Base-by-base conservation (phyloP, 1,284 basidiomycete genomes). In the Violaceomyces palustris region DNA sequence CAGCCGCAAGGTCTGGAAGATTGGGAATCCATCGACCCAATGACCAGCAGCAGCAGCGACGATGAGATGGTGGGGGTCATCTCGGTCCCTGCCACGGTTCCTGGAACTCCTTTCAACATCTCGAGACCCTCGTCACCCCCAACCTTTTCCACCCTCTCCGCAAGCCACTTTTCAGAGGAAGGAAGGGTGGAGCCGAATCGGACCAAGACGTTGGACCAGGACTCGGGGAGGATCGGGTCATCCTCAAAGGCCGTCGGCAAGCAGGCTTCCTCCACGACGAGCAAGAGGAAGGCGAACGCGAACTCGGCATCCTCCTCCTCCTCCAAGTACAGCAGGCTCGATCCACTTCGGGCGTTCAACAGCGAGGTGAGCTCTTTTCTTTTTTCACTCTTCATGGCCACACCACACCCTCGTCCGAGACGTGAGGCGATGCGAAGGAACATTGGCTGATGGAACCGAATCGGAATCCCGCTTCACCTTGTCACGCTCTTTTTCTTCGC, bases 281-380 rank as follows among this genome's bases (percentile, higher is more conserved):
- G 17, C 28, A 30, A 7, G n/a, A 36, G 34, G 24, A 26, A 4
- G 11, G 8, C 29, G 23, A 25, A 9, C 48, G 43, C 44, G 38
- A 47, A 21, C 49, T 48, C 2, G 46, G 49, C 42, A 35, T 25
- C 39, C 17, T 36, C 41, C 15, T 35, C 38, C 25, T 35, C 42
- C n/a, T 36, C 30, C 12, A 32, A 22, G 19, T 49, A 58, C 35
- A 57, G 51, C 48, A 64, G 55, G 33, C 59, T 56, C 21, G 66
- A 68, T 33, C 66, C 66, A 2, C 49, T 68, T 10, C 55, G 55
- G 14, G 40, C 58, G 4, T 38, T 68, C 9, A 59, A 43, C 18
- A 49, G 39, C 40, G 65, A 50, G 42, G 48, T 50, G 35, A 50
- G 48, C 26, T n/a, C 26, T 26, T 12, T 15, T 21, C 35, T 19